Evolutionary conservation across 805 yeast species (phyloP), one percentile per base, ranked within the genome.

Genomic region (Starmerella etchellsii): DNA sequence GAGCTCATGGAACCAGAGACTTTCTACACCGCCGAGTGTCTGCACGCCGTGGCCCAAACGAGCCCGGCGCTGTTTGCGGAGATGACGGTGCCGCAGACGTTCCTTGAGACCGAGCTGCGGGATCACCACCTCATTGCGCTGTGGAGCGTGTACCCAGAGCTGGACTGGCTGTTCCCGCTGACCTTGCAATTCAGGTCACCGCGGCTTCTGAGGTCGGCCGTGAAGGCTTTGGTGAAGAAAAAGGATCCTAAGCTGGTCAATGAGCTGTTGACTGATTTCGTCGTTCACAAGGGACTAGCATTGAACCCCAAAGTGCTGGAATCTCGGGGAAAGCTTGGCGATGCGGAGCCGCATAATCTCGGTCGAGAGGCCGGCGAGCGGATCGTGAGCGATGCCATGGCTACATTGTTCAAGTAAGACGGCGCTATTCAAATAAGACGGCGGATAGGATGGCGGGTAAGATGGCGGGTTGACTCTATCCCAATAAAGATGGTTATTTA

Each of bases 101-200:
- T 42, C 23, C 34, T 41, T 11, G 48, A 22, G 4, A 16, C 23
- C 11, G 31, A 29, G n/a, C 28, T 37, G 10, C 11, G 25, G 14
- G 42, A 23, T 11, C 46, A 41, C 36, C 46, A 37, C 13, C 34
- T 43, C 19, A 20, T 34, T 18, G 36, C 45, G 23, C 41, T 47
- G 15, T 48, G 51, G 51, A 5, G 31, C 7, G 22, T 35, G 8
- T 21, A 15, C 14, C 40, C 32, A 11, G 26, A 42, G 3, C n/a
- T 26, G 7, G 33, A n/a, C n/a, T 48, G 51, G 51, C 44, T 48
- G n/a, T 23, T 41, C 10, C 46, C 47, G 8, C 26, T 40, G 29
- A 46, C 49, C 4, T 14, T 32, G 13, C 18, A 23, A 16, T 19
- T 9, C 20, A 16, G 20, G 6, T 37, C 45, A 2, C 23, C 39